Evolutionary conservation across 2,329 filamentous ascomycete species (phyloP), one percentile per base, ranked within the genome.

Genomic region (Sporothrix phasma): DNA sequence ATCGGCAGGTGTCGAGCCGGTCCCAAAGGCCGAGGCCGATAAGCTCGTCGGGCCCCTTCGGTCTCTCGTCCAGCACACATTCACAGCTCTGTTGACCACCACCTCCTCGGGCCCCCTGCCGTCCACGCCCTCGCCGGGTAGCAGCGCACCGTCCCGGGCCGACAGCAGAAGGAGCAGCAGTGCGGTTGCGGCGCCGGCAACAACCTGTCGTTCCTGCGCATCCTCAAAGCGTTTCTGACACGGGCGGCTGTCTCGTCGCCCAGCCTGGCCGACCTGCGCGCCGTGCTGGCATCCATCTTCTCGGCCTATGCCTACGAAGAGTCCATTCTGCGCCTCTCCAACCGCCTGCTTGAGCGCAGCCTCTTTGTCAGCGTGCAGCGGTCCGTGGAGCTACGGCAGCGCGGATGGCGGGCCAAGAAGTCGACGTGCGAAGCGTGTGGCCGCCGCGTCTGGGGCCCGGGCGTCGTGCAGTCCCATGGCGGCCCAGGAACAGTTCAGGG

Each of bases 241-340:
- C 86, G 90, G 53, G 93, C 92, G 0, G 88, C 91, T 0, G 82
- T 84, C 26, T 86, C 88, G 19, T 95, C 92, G 0, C 92, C 94
- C 0, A 95, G 89, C 13, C 80, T 99, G 1, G 88, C 90, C 1
- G 92, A 97, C 72, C 81, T 99, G 3, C 88, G 94, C 51, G 84
- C 84, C 6, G 92, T 97, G 0, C 82, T 99, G 1, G 80, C 85
- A 0, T 94, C 92, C 13, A 93, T 99, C 63, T 97, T 99, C 76
- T 87, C 93, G 0, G 93, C 94, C 0, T 99, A 99, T 73, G 88
- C 92, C 0, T 97, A 97, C 73, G 94, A 99, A 74, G 90, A 93
- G 73, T 92, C 89, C 0, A 89, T 99, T 17, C 81, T 99, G 22
- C 81, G 84, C 1, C 83, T 99, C 3, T 91, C 94, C 0, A 96